Evolutionary conservation across 768 basidiomycete species (phyloP), one percentile per base, ranked within the genome.

Genomic region (Sarcomyxa edulis): DNA sequence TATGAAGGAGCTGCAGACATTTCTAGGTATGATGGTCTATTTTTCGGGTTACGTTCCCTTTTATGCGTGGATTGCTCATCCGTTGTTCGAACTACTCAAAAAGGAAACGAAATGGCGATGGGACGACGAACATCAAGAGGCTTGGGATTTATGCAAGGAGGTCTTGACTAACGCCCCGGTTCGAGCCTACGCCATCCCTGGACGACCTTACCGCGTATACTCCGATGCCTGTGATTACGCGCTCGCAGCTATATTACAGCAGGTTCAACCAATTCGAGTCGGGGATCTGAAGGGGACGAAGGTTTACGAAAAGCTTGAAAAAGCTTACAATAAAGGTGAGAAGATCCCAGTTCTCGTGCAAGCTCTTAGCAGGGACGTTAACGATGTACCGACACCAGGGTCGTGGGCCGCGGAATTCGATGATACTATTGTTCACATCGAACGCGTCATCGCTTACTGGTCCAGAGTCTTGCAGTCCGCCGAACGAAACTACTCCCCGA

Each of bases 171-270:
- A 44, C 14, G 60, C 65, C 0, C 66, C 65, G 1, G 50, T 68
- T 2, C 25, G 53, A 19, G 63, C 47, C 3, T 55, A 64, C 39
- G 49, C 64, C 0, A 52, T 50, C 0, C 42, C 41, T 5, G 56
- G 59, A 0, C 16, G 14, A 27, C 60, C 59, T 0, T 69, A 66
- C 37, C 46, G 58, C 7, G 39, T 69, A 0, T 68, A 68, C 32
- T 55, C 63, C 0, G 63, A 69, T 35, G 57, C 58, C 0, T 62
- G 48, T 19, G 60, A 63, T 28, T 58, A 45, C 33, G 61, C 47
- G 0, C 30, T 63, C 0, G 61, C 47, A 0, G 52, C 47, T 0
- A 58, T 50, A n/a, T 44, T 64, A 0, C 60, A 64, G 26, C 62
- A 64, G 45, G 60, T 62, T 0, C 62, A 64, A 29, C 49, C 51